phyloP scores from a whole-genome alignment of 495 filamentous ascomycete species.

The Aspergillus affinis region DNA sequence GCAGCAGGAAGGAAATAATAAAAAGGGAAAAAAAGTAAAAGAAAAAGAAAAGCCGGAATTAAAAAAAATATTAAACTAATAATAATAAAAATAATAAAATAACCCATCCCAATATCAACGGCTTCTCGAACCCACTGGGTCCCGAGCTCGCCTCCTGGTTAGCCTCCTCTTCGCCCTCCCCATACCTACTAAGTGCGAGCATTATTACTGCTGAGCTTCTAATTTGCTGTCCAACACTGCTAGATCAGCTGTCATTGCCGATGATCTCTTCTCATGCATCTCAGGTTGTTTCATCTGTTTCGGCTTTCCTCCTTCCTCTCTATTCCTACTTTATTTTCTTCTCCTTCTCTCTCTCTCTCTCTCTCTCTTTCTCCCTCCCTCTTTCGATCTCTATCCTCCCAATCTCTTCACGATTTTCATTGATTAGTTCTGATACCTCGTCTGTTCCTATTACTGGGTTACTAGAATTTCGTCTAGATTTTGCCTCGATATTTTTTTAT shows the following conservation, averaged over 20 bases:
- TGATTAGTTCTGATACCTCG: constrained; percentile 7
- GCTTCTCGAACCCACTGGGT: constrained; percentile 22
- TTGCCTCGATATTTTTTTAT: neutral
- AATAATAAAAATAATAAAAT: constrained; percentile 10
- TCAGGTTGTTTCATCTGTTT: constrained; percentile 23
- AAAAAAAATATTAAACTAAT: neutral
- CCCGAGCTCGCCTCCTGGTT: constrained; percentile 22
- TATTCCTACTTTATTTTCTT: constrained; percentile 14
- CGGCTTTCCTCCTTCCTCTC: constrained; percentile 13
- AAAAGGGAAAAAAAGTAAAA: constrained; percentile 1
- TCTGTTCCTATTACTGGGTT: neutral
- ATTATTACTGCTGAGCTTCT: constrained; percentile 23
- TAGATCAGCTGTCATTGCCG: constrained; percentile 29
- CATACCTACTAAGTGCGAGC: constrained; percentile 5
- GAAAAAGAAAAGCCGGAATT: neutral
- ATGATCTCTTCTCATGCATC: constrained; percentile 27
- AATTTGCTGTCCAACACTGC: constrained; percentile 19
- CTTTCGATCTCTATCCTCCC: neutral
- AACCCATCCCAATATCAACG: constrained; percentile 16
- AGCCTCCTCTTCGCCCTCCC: constrained; percentile 11
- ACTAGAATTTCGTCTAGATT: neutral
- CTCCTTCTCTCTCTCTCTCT: constrained; percentile 13
- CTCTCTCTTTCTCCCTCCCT: constrained; percentile 5
- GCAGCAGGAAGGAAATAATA: no score
- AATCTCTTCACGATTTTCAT: constrained; percentile 12